Base-by-base conservation (phyloP, 1,284 basidiomycete genomes). In the Cronartium quercuum region DNA sequence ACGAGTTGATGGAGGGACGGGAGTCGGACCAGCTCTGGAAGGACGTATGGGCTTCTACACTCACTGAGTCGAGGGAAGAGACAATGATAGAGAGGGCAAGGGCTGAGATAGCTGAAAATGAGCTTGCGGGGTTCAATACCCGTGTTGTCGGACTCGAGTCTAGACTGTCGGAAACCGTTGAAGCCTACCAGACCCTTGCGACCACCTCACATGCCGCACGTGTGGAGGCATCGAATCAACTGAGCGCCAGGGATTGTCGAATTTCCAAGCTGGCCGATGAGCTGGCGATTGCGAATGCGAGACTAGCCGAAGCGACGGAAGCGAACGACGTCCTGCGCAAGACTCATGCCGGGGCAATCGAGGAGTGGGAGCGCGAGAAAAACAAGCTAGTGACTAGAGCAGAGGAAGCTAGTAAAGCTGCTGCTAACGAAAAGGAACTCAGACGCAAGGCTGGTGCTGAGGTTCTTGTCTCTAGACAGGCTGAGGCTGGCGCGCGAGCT, bases 401-500 rank as follows among this genome's bases (percentile, higher is more conserved):
- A n/a, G 55, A 73, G 40, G 61, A 73, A 55, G 34, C 40, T 37
- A 63, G 63, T 37, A 51, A 64, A 64, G 35, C 64, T 10, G 51
- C 51, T 21, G 6, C 65, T 9, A 65, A 40, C 12, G 62, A 73
- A 57, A 61, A 73, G 62, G 63, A 73, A 58, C 44, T n/a, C 15
- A 65, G 41, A 21, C 15, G 35, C 3, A 73, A 65, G 40, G 29
- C 63, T 38, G 24, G 40, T 7, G 15, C 34, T 18, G 62, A 73
- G 47, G 38, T 73, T 5, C 37, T 73, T 44, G 47, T 73, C 34
- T 47, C 69, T 34, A 57, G 34, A 40, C 69, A 73, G 65, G 69
- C 69, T 6, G 69, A 73, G 63, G 61, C 62, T 12, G 62, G 62
- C 6, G 47, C 63, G 37, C 42, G 37, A n/a, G 62, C 47, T 9